These are phyloP conservation scores for Tagetes patula DNA, from an alignment of 129 eudicot species.

Conservation along the genomic window DNA sequence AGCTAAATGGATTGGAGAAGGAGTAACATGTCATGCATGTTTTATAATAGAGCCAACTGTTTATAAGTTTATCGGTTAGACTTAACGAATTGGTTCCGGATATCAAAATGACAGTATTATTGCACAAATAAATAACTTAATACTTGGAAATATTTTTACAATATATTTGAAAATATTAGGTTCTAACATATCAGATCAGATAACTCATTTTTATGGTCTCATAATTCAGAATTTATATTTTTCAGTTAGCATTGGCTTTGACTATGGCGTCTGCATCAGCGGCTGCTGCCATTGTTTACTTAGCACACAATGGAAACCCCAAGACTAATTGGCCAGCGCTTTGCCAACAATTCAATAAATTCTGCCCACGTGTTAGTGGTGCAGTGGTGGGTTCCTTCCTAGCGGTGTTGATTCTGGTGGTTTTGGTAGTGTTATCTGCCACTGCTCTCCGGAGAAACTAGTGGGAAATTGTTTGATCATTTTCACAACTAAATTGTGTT, in stretches of 20 bases:
- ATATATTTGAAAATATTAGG: no score
- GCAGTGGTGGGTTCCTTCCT: conserved; percentile 87
- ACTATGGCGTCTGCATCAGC: conserved; percentile 64
- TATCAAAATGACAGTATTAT: no score
- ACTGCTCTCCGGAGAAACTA: conserved; percentile 54
- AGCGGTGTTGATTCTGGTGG: conserved; percentile 52
- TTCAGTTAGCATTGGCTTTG: conserved; percentile 53
- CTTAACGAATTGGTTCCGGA: no score
- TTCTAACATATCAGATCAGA: no score
- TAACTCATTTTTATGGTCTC: no score
- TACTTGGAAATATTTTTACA: no score
- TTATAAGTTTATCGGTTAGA: no score
- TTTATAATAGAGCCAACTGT: no score
- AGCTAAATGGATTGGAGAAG: no score
- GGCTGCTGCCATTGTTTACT: conserved; percentile 79
- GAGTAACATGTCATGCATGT: no score
- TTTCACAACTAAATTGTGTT: neutral
- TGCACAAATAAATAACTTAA: no score
- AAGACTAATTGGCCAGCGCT: conserved; percentile 68
- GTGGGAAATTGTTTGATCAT: conserved; percentile 11
- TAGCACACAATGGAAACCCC: conserved; percentile 76
- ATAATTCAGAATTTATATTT: neutral
- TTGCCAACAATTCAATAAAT: conserved; percentile 69
- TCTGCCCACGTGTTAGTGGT: conserved; percentile 70
- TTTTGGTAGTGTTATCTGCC: conserved; percentile 64